Evolutionary conservation across 2,329 filamentous ascomycete species (phyloP).

Genomic region (Blastomyces percursus): DNA sequence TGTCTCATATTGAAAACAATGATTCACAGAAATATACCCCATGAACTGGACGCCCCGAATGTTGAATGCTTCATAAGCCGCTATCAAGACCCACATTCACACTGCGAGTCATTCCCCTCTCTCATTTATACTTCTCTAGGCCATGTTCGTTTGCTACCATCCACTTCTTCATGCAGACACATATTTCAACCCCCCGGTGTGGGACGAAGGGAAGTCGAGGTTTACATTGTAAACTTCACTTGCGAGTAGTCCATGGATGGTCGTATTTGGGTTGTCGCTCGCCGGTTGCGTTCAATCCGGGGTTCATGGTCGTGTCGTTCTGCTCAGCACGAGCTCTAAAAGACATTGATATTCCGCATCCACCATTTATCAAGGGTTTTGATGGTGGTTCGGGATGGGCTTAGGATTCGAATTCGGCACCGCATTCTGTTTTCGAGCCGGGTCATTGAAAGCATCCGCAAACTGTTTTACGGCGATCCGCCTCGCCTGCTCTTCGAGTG

Average conservation of each 20-base stretch:
- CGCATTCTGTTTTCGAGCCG: neutral
- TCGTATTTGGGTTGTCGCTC: neutral
- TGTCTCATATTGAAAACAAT: neutral
- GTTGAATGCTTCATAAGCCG: neutral
- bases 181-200: neutral
- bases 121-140: neutral
- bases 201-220: neutral
- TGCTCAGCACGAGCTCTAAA: neutral
- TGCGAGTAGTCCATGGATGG: neutral
- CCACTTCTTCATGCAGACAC: neutral
- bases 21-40: neutral
- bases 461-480: constrained; percentile 25
- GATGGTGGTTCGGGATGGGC: neutral
- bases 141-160: neutral
- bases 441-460: neutral
- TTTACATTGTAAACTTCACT: neutral
- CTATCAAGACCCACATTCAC: neutral
- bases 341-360: neutral
- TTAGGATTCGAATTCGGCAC: neutral
- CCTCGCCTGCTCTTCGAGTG: constrained; percentile 49
- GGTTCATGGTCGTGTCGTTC: neutral
- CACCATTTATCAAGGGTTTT: neutral
- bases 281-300: neutral
- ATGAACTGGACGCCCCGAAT: neutral
- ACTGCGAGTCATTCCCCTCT: neutral